Evolutionary conservation across 768 basidiomycete species (phyloP).

Genomic region (Tulasnella sp.): DNA sequence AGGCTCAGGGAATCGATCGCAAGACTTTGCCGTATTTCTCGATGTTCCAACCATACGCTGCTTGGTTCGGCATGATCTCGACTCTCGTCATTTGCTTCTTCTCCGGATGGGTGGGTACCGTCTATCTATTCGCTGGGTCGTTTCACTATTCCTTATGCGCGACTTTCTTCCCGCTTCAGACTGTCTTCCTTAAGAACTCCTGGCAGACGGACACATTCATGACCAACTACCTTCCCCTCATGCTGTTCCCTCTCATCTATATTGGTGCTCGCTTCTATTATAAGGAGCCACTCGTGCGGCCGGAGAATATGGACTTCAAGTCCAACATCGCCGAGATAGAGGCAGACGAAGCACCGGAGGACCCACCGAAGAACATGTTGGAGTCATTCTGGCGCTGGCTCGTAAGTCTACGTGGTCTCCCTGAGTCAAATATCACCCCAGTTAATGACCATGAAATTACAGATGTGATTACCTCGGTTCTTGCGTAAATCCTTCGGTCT

Average conservation of each 20-base stretch:
- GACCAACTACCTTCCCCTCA: slow-evolving; percentile 70
- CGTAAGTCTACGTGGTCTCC: not conserved
- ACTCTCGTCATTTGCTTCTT: slow-evolving; percentile 39
- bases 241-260: slow-evolving; percentile 75
- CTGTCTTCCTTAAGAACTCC: slow-evolving; percentile 32
- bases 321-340: slow-evolving; percentile 60
- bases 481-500: not conserved
- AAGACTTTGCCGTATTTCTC: slow-evolving; percentile 65
- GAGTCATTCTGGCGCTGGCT: slow-evolving; percentile 27
- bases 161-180: slow-evolving; percentile 47
- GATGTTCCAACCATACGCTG: slow-evolving; percentile 49
- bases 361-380: slow-evolving; percentile 27
- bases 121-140: slow-evolving; percentile 22
- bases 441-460: not conserved
- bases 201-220: slow-evolving; percentile 69
- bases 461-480: slow-evolving; percentile 8
- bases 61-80: slow-evolving; percentile 39
- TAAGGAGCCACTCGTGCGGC: slow-evolving; percentile 46
- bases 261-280: slow-evolving; percentile 53
- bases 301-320: slow-evolving; percentile 82
- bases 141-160: not conserved
- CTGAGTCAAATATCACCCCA: not conserved
- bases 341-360: slow-evolving; percentile 20
- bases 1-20: slow-evolving; percentile 74
- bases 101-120: slow-evolving; percentile 16